phyloP scores from a whole-genome alignment of 768 basidiomycete species.

The Cystoderma amianthinum region DNA sequence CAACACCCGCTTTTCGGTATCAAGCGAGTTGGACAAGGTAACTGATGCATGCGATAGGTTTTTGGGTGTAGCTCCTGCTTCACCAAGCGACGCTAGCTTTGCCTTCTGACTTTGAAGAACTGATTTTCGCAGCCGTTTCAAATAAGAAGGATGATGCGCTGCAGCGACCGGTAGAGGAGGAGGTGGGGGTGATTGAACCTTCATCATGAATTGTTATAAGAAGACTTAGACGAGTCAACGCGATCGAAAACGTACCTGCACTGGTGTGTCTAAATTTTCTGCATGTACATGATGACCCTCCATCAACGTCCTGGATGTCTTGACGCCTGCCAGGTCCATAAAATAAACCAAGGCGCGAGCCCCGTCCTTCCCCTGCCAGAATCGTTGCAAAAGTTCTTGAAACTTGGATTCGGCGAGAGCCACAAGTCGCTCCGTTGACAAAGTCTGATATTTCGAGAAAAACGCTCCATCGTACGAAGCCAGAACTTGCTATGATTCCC shows the following conservation, averaged over 20 bases:
- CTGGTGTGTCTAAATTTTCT: not conserved
- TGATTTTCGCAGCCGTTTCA: slow-evolving; percentile 24
- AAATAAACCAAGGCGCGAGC: slow-evolving; percentile 18
- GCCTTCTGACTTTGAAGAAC: no score
- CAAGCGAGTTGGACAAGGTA: no score
- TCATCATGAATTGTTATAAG: no score
- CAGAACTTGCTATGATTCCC: not conserved
- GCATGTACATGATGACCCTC: not conserved
- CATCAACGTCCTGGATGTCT: not conserved
- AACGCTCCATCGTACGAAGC: not conserved
- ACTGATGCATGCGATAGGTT: no score
- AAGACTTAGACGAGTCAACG: not conserved
- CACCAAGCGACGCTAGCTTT: no score
- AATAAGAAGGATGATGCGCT: slow-evolving; percentile 33
- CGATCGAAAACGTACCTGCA: not conserved
- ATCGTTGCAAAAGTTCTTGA: slow-evolving; percentile 12
- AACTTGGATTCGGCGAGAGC: slow-evolving; percentile 23
- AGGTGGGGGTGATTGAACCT: slow-evolving; percentile 10
- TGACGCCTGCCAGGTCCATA: slow-evolving; percentile 19
- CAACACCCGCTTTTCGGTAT: no score
- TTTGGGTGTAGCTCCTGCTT: no score
- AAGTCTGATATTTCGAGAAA: slow-evolving; percentile 7
- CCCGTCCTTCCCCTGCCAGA: slow-evolving; percentile 19
- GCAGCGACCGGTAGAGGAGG: slow-evolving; percentile 42
- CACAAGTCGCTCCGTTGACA: slow-evolving; percentile 21